phyloP scores from a whole-genome alignment of 73 alveolate genomes.

The Paramecium caudatum region DNA sequence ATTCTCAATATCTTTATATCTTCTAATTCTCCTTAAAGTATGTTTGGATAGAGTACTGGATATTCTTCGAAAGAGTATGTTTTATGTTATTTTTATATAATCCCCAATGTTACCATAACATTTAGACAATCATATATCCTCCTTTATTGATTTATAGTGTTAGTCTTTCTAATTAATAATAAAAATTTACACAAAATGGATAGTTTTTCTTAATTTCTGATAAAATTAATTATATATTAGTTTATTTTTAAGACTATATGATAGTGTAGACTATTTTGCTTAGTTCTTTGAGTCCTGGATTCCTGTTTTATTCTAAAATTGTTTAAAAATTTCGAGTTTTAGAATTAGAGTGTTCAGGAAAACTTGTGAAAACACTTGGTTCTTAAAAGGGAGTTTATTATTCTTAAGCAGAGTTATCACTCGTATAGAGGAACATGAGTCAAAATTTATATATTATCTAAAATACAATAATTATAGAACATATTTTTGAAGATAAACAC shows the following conservation, averaged over 20 bases:
- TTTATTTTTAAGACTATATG: not conserved
- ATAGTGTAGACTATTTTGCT: not conserved
- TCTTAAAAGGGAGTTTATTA: not conserved
- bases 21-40: too few species aligned
- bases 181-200: not conserved
- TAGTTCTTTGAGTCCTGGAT: constrained; percentile 4
- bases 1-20: constrained; percentile 14
- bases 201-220: not conserved
- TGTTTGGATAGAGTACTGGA: too few species aligned
- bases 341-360: not conserved
- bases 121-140: constrained; percentile 13
- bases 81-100: not conserved
- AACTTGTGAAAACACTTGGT: not conserved
- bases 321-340: not conserved
- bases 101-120: not conserved
- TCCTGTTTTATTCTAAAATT: not conserved
- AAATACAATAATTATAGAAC: constrained; percentile 33
- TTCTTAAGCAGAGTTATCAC: not conserved
- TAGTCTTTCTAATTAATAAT: not conserved
- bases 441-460: not conserved
- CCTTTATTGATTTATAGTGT: constrained; percentile 3
- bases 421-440: not conserved
- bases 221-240: not conserved
- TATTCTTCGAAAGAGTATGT: not conserved
- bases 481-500: not conserved